Conservation (phyloP, 2,329 filamentous ascomycete species). For the Colletotrichum sp. region DNA sequence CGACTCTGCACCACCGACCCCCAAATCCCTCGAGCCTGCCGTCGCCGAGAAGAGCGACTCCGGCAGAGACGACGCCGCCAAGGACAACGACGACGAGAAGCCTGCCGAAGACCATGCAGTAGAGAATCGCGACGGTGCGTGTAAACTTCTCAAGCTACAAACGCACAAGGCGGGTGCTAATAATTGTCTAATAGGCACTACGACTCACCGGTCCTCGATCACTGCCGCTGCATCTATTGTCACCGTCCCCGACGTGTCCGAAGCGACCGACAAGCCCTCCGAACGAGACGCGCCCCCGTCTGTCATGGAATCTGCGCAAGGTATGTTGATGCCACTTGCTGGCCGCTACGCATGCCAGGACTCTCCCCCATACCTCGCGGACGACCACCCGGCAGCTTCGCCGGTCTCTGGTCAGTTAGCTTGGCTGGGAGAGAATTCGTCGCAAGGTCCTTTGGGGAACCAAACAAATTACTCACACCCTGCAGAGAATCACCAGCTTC, state of each 20-base stretch:
- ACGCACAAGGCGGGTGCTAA: neutral
- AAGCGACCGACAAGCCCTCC: constrained; percentile 12
- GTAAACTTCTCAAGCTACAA: neutral
- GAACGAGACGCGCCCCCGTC: neutral
- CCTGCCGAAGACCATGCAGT: neutral
- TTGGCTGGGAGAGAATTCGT: neutral
- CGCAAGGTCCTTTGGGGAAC: neutral
- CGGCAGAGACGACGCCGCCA: neutral
- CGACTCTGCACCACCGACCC: constrained; percentile 13
- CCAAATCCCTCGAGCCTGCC: constrained; percentile 8
- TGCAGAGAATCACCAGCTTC: neutral
- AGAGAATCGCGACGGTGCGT: constrained; percentile 3
- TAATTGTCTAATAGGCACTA: neutral
- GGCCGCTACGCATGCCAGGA: neutral
- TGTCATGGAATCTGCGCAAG: neutral
- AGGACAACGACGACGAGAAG: neutral
- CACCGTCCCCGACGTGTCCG: neutral
- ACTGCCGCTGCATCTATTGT: neutral
- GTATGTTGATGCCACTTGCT: neutral
- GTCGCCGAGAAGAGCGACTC: neutral
- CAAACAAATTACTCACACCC: neutral
- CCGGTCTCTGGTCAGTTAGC: neutral
- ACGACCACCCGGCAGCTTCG: neutral
- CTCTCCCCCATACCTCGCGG: neutral
- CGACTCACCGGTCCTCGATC: neutral